These are phyloP conservation scores for Russula virescens DNA, from an alignment of 768 basidiomycete species.

Conservation along the genomic window DNA sequence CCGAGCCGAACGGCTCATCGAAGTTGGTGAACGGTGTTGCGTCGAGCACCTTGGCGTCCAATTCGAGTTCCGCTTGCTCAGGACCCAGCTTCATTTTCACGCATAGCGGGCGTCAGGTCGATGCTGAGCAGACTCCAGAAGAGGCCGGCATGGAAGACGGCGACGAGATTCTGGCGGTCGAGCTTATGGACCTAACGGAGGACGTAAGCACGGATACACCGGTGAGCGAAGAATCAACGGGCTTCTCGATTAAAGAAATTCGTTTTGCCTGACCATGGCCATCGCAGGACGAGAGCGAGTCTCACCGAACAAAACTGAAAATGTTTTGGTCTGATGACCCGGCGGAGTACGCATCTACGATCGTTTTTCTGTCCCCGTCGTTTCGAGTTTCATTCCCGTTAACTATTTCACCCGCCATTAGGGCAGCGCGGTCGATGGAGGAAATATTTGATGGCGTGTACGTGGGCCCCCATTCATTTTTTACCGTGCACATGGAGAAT, in stretches of 20 bases:
- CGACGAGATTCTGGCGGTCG: constrained; percentile 84
- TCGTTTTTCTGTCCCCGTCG: not conserved
- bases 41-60: constrained; percentile 21
- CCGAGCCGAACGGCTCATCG: constrained; percentile 30
- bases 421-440: constrained; percentile 69
- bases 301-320: constrained; percentile 54
- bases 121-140: constrained; percentile 78
- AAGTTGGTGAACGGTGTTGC: constrained; percentile 23
- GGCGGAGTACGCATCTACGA: constrained; percentile 48
- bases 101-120: constrained; percentile 72
- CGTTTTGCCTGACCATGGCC: not conserved
- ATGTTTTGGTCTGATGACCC: constrained; percentile 80
- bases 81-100: constrained; percentile 81
- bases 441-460: constrained; percentile 85
- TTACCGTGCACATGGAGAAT: not conserved
- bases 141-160: constrained; percentile 84
- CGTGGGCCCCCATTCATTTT: constrained; percentile 31
- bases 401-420: constrained; percentile 28
- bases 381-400: not conserved
- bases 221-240: constrained; percentile 33
- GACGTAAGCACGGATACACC: constrained; percentile 54
- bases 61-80: constrained; percentile 34
- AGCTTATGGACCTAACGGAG: constrained; percentile 85
- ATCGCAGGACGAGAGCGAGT: constrained; percentile 49
- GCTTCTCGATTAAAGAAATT: not conserved